Base-by-base conservation (phyloP, 352 stramenopile species). In the Discostella stelligera region DNA sequence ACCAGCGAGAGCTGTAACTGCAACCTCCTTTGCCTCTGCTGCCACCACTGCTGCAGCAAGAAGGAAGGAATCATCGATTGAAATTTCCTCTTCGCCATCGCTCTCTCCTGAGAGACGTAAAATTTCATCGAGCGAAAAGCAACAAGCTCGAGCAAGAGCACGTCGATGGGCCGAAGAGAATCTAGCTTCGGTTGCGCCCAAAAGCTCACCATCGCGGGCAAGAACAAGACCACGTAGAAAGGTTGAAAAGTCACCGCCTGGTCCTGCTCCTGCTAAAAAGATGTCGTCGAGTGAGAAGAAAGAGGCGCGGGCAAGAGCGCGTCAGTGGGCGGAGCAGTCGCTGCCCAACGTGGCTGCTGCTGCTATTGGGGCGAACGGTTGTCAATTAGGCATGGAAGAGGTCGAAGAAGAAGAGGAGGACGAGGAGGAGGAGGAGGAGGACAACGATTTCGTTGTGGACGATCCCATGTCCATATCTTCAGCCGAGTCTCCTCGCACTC, bases 301-400 rank as follows among this genome's bases (percentile, higher is more conserved):
- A 10, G 59, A 52, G 59, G 59, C 59, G 16, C 53, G 37, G 37
- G 59, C 16, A 14, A 18, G 59, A 30, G 59, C 59, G 18, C 59
- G 32, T 41, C 27, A 20, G 10, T 66, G 59, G 59, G 39, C 37
- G 13, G 30, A 66, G 52, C 27, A 41, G 53, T 20, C 53, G 1
- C 50, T 14, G 50, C 53, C 58, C 21, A 65, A 46, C 58, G 58
- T 16, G 44, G 23, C 50, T 37, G 53, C 25, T 9, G 37, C 30
- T 37, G 53, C 14, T 27, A 25, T 8, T 32, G 14, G 50, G 13
- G 50, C 3, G 3, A 30, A 18, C 13, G 50, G n/a, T 32, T 27
- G 20, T 41, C 5, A 60, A 60, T 44, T 44, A 2, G 37, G 11
- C 11, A 14, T 14, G 37, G 52, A 61, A 61, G 53, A 61, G 8